Evolutionary conservation across 2,329 filamentous ascomycete genomes (phyloP).

Genomic region (Arthrinium puccinioides): DNA sequence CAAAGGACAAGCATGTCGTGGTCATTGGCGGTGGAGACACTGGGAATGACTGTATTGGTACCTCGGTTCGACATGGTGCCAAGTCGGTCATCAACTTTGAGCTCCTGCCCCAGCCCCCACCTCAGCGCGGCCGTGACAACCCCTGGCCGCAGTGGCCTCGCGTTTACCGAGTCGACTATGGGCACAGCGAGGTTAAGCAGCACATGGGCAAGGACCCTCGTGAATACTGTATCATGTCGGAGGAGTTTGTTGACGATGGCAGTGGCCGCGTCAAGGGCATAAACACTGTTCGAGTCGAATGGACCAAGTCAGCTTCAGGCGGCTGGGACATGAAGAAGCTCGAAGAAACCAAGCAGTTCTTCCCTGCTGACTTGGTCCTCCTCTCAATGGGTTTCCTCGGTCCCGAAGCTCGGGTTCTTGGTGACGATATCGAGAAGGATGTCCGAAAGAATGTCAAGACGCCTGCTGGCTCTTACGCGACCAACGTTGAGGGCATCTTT

Average conservation of each 20-base stretch:
- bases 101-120: slow-evolving; percentile 83
- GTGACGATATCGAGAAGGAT: slow-evolving; percentile 85
- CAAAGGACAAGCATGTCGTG: slow-evolving; percentile 91
- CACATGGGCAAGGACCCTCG: slow-evolving; percentile 95
- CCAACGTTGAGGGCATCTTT: slow-evolving; percentile 83
- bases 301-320: slow-evolving; percentile 81
- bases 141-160: slow-evolving; percentile 98
- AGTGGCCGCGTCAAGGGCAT: slow-evolving; percentile 87
- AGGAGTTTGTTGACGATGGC: slow-evolving; percentile 89
- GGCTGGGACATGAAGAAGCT: slow-evolving; percentile 99
- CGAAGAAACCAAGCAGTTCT: slow-evolving; percentile 88
- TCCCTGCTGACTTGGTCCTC: slow-evolving; percentile 89
- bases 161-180: slow-evolving; percentile 97
- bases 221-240: slow-evolving; percentile 97
- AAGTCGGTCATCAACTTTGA: slow-evolving; percentile 97
- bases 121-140: slow-evolving; percentile 87
- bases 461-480: slow-evolving; percentile 75
- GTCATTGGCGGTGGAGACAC: slow-evolving; percentile 98
- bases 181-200: slow-evolving; percentile 90
- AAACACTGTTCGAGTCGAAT: slow-evolving; percentile 91
- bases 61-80: slow-evolving; percentile 88
- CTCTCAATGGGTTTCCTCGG: slow-evolving; percentile 97
- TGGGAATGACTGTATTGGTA: slow-evolving; percentile 96
- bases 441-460: slow-evolving; percentile 96
- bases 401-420: slow-evolving; percentile 81